phyloP scores from a whole-genome alignment of 2,329 filamentous ascomycete species.

The Colletotrichum tofieldiae region DNA sequence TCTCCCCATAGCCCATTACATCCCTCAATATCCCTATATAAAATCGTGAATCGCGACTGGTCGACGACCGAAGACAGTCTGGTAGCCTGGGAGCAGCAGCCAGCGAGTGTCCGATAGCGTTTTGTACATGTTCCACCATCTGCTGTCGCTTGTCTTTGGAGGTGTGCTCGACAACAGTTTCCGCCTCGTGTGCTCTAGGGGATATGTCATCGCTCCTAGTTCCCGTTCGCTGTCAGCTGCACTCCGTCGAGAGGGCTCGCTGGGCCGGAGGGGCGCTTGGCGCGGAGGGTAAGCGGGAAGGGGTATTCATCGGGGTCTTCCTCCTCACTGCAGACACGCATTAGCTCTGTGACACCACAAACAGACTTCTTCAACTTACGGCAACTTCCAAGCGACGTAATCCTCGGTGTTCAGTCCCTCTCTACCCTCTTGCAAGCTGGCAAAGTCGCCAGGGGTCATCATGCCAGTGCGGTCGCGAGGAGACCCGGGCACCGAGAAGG shows the following conservation, averaged over 20 bases:
- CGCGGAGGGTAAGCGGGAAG: slow-evolving; percentile 72
- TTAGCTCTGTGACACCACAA: slow-evolving; percentile 48
- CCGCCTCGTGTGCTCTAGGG: not conserved
- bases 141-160: not conserved
- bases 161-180: not conserved
- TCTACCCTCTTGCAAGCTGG: slow-evolving; percentile 92
- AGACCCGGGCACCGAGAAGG: slow-evolving; percentile 93
- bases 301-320: slow-evolving; percentile 87
- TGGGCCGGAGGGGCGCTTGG: slow-evolving; percentile 62
- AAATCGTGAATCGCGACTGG: slow-evolving; percentile 28
- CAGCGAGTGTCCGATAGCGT: slow-evolving; percentile 2
- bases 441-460: slow-evolving; percentile 99
- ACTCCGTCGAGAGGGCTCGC: slow-evolving; percentile 60
- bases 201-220: slow-evolving; percentile 16
- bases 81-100: not conserved
- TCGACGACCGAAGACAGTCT: slow-evolving; percentile 12
- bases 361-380: slow-evolving; percentile 75
- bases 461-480: slow-evolving; percentile 92
- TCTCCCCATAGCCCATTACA: slow-evolving; percentile 32
- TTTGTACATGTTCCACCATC: slow-evolving; percentile 14
- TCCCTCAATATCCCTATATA: slow-evolving; percentile 38
- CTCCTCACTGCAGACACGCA: slow-evolving; percentile 77
- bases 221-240: slow-evolving; percentile 51
- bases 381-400: slow-evolving; percentile 97
- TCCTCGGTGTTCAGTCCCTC: slow-evolving; percentile 97